Conservation (phyloP, 1,139 yeast genomes). For the Wickerhamomyces sp. region DNA sequence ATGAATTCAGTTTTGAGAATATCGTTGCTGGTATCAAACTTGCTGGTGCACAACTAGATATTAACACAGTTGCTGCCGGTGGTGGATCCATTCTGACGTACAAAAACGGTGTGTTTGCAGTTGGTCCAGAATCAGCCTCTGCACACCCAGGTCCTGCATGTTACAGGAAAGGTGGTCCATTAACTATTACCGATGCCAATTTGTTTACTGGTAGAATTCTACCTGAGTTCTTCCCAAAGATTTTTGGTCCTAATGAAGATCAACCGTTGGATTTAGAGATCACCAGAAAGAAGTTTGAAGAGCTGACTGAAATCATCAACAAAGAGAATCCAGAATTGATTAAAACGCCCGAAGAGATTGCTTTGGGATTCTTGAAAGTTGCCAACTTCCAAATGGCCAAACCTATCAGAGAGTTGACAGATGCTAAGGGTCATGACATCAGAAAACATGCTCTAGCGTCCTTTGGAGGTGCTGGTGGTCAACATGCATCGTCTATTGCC, state of each 20-base stretch:
- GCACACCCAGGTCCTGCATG: conserved; percentile 62
- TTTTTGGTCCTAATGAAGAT: conserved; percentile 51
- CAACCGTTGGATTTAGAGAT: conserved; percentile 41
- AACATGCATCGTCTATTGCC: conserved; percentile 47
- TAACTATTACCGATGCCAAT: conserved; percentile 56
- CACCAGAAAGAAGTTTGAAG: conserved; percentile 34
- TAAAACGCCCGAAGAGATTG: conserved; percentile 41
- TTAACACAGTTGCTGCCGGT: conserved; percentile 57
- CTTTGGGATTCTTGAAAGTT: conserved; percentile 45
- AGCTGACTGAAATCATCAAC: conserved; percentile 38
- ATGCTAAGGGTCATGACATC: conserved; percentile 44
- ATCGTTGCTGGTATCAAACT: conserved; percentile 51
- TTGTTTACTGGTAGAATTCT: conserved; percentile 44
- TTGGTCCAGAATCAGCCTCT: conserved; percentile 56
- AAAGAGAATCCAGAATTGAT: conserved; percentile 25
- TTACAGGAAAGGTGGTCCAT: conserved; percentile 52
- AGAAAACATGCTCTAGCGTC: conserved; percentile 43
- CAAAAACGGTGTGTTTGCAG: conserved; percentile 48
- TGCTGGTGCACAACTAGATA: conserved; percentile 53
- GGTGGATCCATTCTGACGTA: conserved; percentile 50
- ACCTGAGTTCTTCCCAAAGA: conserved; percentile 50
- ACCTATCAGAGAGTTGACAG: conserved; percentile 49
- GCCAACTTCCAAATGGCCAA: conserved; percentile 53
- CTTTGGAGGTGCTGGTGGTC: conserved; percentile 60
- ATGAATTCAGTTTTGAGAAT: conserved; percentile 51